Base-by-base conservation (phyloP, 768 basidiomycete genomes). In the Lactarius pseudohatsudake region DNA sequence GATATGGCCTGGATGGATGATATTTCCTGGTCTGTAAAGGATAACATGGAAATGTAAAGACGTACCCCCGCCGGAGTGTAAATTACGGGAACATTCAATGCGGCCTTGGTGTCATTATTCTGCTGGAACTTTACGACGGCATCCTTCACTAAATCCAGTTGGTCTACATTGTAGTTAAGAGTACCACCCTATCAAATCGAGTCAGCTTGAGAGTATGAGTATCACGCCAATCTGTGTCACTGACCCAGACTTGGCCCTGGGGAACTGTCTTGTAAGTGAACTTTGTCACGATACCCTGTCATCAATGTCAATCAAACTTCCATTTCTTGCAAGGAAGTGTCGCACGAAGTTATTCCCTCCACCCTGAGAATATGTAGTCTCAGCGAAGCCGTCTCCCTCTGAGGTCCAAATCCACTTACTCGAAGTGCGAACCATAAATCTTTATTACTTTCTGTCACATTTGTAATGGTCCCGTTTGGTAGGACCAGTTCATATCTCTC, bases 391-490 rank as follows among this genome's bases (percentile, higher is more conserved):
- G n/a, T 7, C 6, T 41, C 30, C 11, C 8, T 4, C 2, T 36
- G 30, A 3, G 18, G 15, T 18, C n/a, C 11, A 34, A 43, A 1
- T 10, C 32, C 18, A 43, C 68, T 53, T 34, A 66, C 68, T 34
- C 68, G 50, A 20, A 69, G 34, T 20, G 47, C 68, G 36, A 50
- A 50, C 47, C 47, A 50, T 4, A 16, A 28, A 26, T 50, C 50
- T 50, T 6, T 3, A 22, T 18, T 10, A 22, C 8, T 16, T 26
- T 3, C 16, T 36, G 40, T 11, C 63, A 26, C 28, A 64, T 22
- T 50, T 26, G 47, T 65, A 16, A 66, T 62, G 56, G 65, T 69
- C 34, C 79, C 79, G 56, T 72, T 70, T 11, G 77, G 76, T 2
- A 74, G 57, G 13, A 76, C 75, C 11, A 78, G 64, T 59, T 75